Evolutionary conservation across 2,329 filamentous ascomycete species (phyloP), one percentile per base, ranked within the genome.

Genomic region (Biscogniauxia sp.): DNA sequence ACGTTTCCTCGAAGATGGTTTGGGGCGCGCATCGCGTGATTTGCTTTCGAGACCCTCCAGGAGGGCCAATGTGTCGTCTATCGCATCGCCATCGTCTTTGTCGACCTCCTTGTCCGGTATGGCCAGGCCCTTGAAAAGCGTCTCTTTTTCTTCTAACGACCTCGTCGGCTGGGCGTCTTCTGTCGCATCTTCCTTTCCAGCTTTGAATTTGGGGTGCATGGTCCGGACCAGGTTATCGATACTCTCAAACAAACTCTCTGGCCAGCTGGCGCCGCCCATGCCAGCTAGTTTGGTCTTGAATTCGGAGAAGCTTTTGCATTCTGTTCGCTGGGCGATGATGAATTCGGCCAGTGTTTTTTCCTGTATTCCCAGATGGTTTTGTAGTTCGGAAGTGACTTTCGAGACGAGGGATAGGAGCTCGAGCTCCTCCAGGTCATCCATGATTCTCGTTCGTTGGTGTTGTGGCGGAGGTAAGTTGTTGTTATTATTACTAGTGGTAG

Each of bases 311-410:
- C 84, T 84, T 56, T 81, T 83, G 79, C 88, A 90, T 83, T 93
- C 86, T 74, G 89, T 78, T 70, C 96, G 92, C 74, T 97, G 90
- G 63, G 91, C 91, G 72, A 99, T 97, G 70, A 99, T 87, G 73
- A 97, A 99, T 77, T 99, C 95, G 68, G 95, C 93, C 25, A 99
- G 87, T 5, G 92, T 97, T 77, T 96, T 97, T 78, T 99, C 93
- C 74, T 86, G 90, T 69, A 97, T 87, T 59, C 93, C 92, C 61
- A 98, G 78, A 77, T 99, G 92, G 73, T 99, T 99, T 70, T 96
- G 90, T 57, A 99, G 83, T 77, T 99, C 95, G 19, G 91, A 94
- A 15, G 93, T 93, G 69, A 99, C 92, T 76, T 94, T 97, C 55
- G 92, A 95, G 59, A 98, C 93, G 72, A 99, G 88, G 70, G 93